Conservation (phyloP, 2,329 filamentous ascomycete species). For the Stachybotrys chlorohalonatus region DNA sequence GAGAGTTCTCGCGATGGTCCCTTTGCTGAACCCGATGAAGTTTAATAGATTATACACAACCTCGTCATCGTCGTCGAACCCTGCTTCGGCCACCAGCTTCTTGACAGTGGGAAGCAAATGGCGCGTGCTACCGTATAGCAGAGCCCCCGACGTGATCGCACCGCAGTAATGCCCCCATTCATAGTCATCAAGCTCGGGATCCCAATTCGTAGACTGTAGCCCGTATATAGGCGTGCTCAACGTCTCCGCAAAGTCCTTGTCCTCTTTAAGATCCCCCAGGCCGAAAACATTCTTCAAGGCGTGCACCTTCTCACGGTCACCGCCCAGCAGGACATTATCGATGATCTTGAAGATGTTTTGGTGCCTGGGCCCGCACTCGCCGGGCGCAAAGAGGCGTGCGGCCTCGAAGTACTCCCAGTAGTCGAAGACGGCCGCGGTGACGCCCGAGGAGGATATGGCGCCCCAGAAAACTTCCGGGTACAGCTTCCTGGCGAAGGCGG, state of each 20-base stretch:
- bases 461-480: constrained; percentile 76
- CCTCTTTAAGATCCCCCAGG: constrained; percentile 30
- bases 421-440: constrained; percentile 68
- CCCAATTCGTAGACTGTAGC: constrained; percentile 45
- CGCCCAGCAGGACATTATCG: constrained; percentile 40
- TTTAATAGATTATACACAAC: constrained; percentile 39
- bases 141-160: constrained; percentile 29
- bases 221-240: constrained; percentile 30
- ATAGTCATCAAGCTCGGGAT: constrained; percentile 32
- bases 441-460: constrained; percentile 71
- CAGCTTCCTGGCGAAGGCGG: constrained; percentile 63
- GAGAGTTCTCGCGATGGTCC: constrained; percentile 17
- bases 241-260: constrained; percentile 38
- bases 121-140: constrained; percentile 33
- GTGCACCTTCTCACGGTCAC: constrained; percentile 29
- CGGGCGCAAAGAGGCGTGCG: constrained; percentile 37
- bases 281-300: constrained; percentile 40
- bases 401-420: constrained; percentile 58
- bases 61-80: constrained; percentile 27
- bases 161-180: constrained; percentile 38
- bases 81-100: constrained; percentile 30
- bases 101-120: constrained; percentile 23
- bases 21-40: constrained; percentile 36
- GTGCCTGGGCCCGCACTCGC: constrained; percentile 46
- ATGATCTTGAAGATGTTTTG: constrained; percentile 12